Evolutionary conservation across 2,329 filamentous ascomycete genomes (phyloP).

Genomic region (Alternaria alternata): DNA sequence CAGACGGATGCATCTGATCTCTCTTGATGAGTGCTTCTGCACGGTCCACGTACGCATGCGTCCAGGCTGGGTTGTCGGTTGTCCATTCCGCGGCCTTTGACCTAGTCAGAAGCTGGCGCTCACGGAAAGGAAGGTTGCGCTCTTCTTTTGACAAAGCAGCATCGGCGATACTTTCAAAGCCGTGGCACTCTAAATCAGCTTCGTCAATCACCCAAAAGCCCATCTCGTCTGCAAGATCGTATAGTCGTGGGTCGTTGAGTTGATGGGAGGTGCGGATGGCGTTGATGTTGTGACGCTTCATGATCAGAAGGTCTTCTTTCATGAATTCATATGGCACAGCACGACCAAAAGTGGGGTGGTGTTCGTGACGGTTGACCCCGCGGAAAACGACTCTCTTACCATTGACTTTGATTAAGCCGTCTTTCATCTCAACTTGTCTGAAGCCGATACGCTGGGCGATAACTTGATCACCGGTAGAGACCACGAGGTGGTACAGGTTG

Average conservation of each 20-base stretch:
- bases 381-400: conserved; percentile 67
- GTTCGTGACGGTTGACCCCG: conserved; percentile 75
- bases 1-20: conserved; percentile 74
- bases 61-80: conserved; percentile 68
- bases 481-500: conserved; percentile 64
- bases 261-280: conserved; percentile 74
- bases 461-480: conserved; percentile 53
- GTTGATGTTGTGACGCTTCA: conserved; percentile 77
- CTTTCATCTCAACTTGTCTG: conserved; percentile 68
- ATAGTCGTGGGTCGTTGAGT: conserved; percentile 67
- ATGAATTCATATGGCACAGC: conserved; percentile 70
- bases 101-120: conserved; percentile 67
- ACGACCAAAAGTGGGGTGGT: conserved; percentile 70
- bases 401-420: conserved; percentile 69
- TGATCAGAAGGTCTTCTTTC: conserved; percentile 67
- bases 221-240: conserved; percentile 70
- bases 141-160: conserved; percentile 34
- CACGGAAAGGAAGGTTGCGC: conserved; percentile 63
- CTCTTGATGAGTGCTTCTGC: conserved; percentile 70
- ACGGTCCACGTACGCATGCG: conserved; percentile 72
- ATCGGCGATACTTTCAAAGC: conserved; percentile 52
- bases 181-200: conserved; percentile 60
- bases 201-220: conserved; percentile 71
- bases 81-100: conserved; percentile 65
- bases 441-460: conserved; percentile 68